Evolutionary conservation across 1,284 basidiomycete genomes (phyloP), one percentile per base, ranked within the genome.

Genomic region (Rhodotorula sp.): DNA sequence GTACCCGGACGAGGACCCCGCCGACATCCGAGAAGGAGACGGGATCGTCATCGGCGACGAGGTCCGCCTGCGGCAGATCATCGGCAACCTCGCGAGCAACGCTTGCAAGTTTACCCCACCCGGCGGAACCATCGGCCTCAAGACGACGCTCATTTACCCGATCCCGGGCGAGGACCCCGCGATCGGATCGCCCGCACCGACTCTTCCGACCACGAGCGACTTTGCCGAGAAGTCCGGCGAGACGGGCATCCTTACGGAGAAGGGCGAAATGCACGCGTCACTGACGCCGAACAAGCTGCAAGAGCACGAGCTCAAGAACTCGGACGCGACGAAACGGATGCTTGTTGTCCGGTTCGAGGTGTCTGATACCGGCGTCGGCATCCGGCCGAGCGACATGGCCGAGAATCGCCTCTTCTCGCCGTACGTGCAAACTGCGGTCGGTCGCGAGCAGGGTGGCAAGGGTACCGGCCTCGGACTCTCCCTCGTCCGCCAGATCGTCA

Each of bases 401-500:
- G 86, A 89, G 75, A 86, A 86, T 74, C 81, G 66, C 3, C 68
- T 73, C 14, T 70, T 74, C 66, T 74, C 69, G 23, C 67, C 73
- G 2, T 76, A 75, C 45, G 76, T 76, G 5, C 76, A 83, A 70
- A 84, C 83, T 10, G 83, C 83, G 68, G 82, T 83, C 50, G 92
- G 92, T 12, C 85, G 90, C 69, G 85, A 88, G 77, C 93, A 95
- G 83, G 90, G 85, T 82, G 72, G 71, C 7, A 74, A 75, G 48
- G 75, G 75, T 4, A 67, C 64, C 19, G 64, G 70, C 1, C 68
- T 78, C n/a, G 93, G 92, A 19, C 81, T 95, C 28, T 92, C 92
- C 2, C 85, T 95, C 28, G 91, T 94, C n/a, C 85, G 91, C 54
- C 91, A 92, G 79, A 94, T 95, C 68, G 90, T 95, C 73, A 91